phyloP scores from a whole-genome alignment of 2,329 filamentous ascomycete genomes.

The Sarocladiaceae sp. region DNA sequence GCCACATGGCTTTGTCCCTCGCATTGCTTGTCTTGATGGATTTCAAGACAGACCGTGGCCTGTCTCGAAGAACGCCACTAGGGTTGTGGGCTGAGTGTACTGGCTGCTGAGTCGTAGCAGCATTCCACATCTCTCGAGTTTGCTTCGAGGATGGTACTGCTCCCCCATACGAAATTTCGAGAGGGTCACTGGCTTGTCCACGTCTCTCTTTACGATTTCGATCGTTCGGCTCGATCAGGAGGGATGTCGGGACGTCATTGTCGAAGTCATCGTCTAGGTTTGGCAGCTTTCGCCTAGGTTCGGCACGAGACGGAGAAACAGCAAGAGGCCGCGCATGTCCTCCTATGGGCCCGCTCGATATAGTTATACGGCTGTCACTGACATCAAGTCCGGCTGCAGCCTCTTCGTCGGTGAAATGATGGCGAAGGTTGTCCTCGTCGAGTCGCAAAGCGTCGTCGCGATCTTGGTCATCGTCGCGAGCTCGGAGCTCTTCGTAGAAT shows the following conservation, averaged over 20 bases:
- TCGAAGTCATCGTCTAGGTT: conserved; percentile 45
- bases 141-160: conserved; percentile 39
- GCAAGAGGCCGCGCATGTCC: conserved; percentile 1
- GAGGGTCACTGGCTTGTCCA: too few species aligned
- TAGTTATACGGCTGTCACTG: conserved; percentile 42
- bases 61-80: conserved; percentile 12
- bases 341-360: conserved; percentile 27
- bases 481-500: conserved; percentile 47
- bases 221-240: conserved; percentile 53
- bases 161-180: too few species aligned
- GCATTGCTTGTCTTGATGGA: conserved; percentile 24
- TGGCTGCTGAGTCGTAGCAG: conserved; percentile 46
- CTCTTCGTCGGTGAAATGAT: conserved; percentile 47
- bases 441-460: conserved; percentile 33
- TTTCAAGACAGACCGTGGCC: conserved; percentile 22
- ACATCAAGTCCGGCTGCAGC: conserved; percentile 36
- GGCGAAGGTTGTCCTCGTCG: conserved; percentile 50
- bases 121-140: conserved; percentile 50
- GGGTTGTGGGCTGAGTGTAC: conserved; percentile 37
- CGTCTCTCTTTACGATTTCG: conserved; percentile 6
- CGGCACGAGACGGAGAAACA: neutral
- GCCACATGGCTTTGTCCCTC: conserved; percentile 78
- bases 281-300: conserved; percentile 18
- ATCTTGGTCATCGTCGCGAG: conserved; percentile 26
- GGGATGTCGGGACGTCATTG: conserved; percentile 60